Evolutionary conservation across 371 early-diverging fungal genomes (phyloP), one percentile per base, ranked within the genome.

Genomic region (Circinella minor): DNA sequence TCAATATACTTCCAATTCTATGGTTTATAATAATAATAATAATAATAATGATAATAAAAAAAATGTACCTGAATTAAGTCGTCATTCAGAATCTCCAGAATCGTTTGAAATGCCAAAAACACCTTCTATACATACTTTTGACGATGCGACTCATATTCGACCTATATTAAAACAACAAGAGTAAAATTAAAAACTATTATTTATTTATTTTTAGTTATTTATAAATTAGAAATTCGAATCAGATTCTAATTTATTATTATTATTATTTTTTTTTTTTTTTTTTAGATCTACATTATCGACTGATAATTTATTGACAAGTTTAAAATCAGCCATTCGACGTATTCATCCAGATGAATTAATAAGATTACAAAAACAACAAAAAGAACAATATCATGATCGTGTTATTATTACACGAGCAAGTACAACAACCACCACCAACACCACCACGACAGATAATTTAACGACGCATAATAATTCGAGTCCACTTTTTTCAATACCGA

Each of bases 321-420:
- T 57, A 18, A 57, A 34, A n/a, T 63, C 63, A 34, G 63, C 63
- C 1, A 63, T 63, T 63, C 63, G 63, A 34, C 63, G 63, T 10
- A 46, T 63, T 17, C 63, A 63, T 63, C 63, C 63, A 20, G 57
- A 57, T 57, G 27, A 55, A n/a, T n/a, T 15, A n/a, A 20, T 15
- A 14, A 27, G 27, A 27, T 27, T 27, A 27, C 55, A 18, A 20
- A 14, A 15, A n/a, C 51, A 15, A 13, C 51, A 51, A 5, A 5
- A 51, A n/a, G 14, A 51, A n/a, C 14, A 51, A n/a, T 15, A 51
- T 14, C 51, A n/a, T 2, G 51, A 51, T 51, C 57, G 57, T 18
- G 57, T 57, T 9, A 34, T 57, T 14, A 57, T 57, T 57, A 57
- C 57, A 9, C 20, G 57, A 34, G 57, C 57, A 18, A 57, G 57